Percentiles rank a stretch among this genome's conserved stretches.
phyloP scores from a whole-genome alignment of 2,329 filamentous ascomycete species.

The Tolypocladium album region DNA sequence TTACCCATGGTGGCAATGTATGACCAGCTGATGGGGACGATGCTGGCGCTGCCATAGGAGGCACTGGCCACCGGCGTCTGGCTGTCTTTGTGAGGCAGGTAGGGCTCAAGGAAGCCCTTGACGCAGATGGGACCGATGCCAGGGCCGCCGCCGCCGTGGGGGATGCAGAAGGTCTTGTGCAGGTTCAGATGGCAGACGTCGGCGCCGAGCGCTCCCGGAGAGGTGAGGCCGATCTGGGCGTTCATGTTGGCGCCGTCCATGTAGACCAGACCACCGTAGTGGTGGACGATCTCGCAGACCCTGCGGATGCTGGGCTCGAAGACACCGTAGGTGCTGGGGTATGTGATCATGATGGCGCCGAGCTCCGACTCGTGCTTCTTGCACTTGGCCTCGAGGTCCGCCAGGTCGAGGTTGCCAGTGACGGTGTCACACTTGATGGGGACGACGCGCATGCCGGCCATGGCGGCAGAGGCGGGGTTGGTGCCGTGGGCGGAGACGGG shows the following conservation, averaged over 20 bases:
- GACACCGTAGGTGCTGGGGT: conserved; percentile 89
- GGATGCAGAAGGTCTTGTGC: conserved; percentile 98
- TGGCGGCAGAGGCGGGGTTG: conserved; percentile 88
- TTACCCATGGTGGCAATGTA: conserved; percentile 91
- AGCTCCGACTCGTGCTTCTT: conserved; percentile 78
- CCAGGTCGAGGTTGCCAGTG: conserved; percentile 83
- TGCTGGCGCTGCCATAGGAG: conserved; percentile 78
- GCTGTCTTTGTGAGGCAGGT: conserved; percentile 36
- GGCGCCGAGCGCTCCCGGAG: conserved; percentile 87
- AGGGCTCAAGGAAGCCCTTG: conserved; percentile 65
- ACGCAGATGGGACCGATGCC: conserved; percentile 92
- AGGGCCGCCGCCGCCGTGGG: conserved; percentile 87
- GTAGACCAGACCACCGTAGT: conserved; percentile 86
- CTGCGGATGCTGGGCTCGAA: conserved; percentile 86
- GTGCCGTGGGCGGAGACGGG: conserved; percentile 93
- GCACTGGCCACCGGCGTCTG: conserved; percentile 65
- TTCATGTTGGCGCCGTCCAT: conserved; percentile 99
- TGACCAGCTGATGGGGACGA: conserved; percentile 87
- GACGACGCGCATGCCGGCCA: conserved; percentile 92
- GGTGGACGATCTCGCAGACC: conserved; percentile 76
- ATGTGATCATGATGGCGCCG: conserved; percentile 92
- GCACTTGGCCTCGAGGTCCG: conserved; percentile 78
- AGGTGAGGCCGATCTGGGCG: conserved; percentile 90
- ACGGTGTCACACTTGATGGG: conserved; percentile 80
- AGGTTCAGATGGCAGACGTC: conserved; percentile 96